Evolutionary conservation across 2,329 filamentous ascomycete species (phyloP).

Genomic region (Ascochyta lentis): DNA sequence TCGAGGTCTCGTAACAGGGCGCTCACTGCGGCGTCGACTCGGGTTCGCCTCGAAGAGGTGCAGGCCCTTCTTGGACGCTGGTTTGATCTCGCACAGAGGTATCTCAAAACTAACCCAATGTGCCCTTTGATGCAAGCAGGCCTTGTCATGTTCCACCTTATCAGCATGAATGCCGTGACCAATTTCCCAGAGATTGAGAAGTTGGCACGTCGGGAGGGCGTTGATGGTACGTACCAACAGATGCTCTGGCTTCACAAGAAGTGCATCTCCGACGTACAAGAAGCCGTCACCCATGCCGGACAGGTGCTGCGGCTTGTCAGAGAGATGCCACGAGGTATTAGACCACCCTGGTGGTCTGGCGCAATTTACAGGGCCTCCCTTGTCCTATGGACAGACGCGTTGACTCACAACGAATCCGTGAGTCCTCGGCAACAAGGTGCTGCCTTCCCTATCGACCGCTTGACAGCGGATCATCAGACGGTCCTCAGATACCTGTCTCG

Average conservation of each 20-base stretch:
- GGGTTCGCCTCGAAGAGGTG: constrained; percentile 67
- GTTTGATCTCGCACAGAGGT: constrained; percentile 68
- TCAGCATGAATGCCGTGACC: constrained; percentile 72
- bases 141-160: constrained; percentile 72
- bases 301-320: constrained; percentile 69
- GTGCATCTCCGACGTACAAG: constrained; percentile 68
- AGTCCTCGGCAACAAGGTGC: constrained; percentile 47
- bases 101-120: constrained; percentile 61
- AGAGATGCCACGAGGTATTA: constrained; percentile 64
- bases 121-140: constrained; percentile 70
- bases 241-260: constrained; percentile 64
- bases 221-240: constrained; percentile 64
- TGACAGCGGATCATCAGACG: constrained; percentile 59
- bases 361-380: constrained; percentile 69
- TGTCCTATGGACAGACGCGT: constrained; percentile 58
- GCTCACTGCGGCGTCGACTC: constrained; percentile 66
- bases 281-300: constrained; percentile 71
- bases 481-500: constrained; percentile 61
- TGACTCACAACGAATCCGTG: constrained; percentile 58
- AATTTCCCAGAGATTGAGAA: constrained; percentile 72
- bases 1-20: constrained; percentile 56
- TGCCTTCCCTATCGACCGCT: constrained; percentile 59
- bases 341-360: constrained; percentile 74
- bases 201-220: constrained; percentile 66
- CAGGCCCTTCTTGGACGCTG: constrained; percentile 69